These are phyloP conservation scores for Sclerotinia subarctica DNA, from an alignment of 2,329 filamentous ascomycete species.

Conservation along the genomic window DNA sequence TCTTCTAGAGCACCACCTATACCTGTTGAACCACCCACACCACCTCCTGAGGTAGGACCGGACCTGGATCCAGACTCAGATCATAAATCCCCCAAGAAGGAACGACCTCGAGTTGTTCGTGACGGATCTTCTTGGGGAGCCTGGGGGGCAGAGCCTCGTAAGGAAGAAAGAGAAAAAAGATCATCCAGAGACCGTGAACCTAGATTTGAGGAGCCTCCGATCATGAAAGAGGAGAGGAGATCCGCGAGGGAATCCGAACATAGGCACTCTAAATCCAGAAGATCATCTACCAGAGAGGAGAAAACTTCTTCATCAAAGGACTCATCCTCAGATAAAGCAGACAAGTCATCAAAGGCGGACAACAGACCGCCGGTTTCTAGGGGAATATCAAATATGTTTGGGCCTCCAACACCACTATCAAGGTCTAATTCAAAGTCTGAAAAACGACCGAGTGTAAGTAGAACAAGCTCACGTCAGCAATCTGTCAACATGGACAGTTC, in stretches of 20 bases:
- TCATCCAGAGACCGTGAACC: conserved; percentile 37
- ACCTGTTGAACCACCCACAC: conserved; percentile 40
- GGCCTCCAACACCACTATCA: conserved; percentile 63
- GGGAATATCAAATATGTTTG: conserved; percentile 62
- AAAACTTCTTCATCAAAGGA: conserved; percentile 62
- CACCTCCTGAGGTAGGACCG: conserved; percentile 37
- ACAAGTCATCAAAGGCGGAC: conserved; percentile 42
- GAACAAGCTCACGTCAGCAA: conserved; percentile 62
- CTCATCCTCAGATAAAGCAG: conserved; percentile 60
- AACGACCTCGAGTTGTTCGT: conserved; percentile 72
- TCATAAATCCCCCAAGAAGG: conserved; percentile 63
- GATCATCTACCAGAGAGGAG: conserved; percentile 56
- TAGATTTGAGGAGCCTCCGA: conserved; percentile 21
- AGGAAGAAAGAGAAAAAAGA: conserved; percentile 42
- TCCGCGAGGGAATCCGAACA: conserved; percentile 51
- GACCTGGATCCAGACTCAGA: conserved; percentile 47
- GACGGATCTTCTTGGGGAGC: conserved; percentile 69
- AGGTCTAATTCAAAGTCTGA: conserved; percentile 68
- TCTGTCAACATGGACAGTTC: conserved; percentile 60
- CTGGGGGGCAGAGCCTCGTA: conserved; percentile 58
- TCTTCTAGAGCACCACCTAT: conserved; percentile 37
- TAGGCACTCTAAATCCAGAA: conserved; percentile 55
- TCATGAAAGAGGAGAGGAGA: conserved; percentile 35
- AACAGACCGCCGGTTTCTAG: conserved; percentile 43
- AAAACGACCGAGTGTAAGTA: conserved; percentile 53